Evolutionary conservation across 768 basidiomycete species (phyloP).

Genomic region (Crucibulum laeve): DNA sequence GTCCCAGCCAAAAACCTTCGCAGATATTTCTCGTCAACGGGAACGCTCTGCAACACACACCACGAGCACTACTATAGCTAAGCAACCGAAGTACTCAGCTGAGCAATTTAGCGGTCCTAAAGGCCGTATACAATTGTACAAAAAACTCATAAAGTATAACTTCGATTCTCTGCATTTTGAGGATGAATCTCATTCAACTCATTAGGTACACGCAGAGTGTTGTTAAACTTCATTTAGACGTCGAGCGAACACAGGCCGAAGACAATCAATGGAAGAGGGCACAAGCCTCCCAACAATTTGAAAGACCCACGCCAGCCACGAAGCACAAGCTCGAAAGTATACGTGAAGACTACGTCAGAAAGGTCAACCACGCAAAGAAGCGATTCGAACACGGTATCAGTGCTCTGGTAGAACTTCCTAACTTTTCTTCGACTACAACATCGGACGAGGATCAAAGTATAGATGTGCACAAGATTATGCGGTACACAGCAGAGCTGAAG

Average conservation of each 20-base stretch:
- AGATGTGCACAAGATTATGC: conserved; percentile 16
- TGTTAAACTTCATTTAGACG: conserved; percentile 19
- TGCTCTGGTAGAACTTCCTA: conserved; percentile 21
- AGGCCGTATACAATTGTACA: conserved; percentile 13
- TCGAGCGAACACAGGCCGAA: conserved; percentile 13
- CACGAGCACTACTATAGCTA: neutral
- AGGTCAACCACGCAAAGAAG: conserved; percentile 12
- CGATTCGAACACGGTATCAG: conserved; percentile 16
- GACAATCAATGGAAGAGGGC: conserved; percentile 24
- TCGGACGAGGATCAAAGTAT: conserved; percentile 5
- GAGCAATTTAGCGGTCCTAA: conserved; percentile 4
- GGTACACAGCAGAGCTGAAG: conserved; percentile 23
- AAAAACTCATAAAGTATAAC: conserved; percentile 17
- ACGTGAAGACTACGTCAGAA: conserved; percentile 11
- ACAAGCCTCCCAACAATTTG: conserved; percentile 22
- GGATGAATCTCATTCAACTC: too few species aligned
- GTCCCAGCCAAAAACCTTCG: too few species aligned
- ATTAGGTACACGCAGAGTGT: conserved; percentile 22
- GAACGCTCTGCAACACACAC: neutral
- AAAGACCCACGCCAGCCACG: conserved; percentile 19
- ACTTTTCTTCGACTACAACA: conserved; percentile 10
- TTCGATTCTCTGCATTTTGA: neutral
- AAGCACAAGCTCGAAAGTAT: conserved; percentile 20
- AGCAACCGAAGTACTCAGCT: too few species aligned
- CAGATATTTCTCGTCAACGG: neutral